A percentile compares a stretch with the other conserved stretches of the same genome.
Conservation (phyloP, 805 yeast species). For the Candida wancherniae region DNA sequence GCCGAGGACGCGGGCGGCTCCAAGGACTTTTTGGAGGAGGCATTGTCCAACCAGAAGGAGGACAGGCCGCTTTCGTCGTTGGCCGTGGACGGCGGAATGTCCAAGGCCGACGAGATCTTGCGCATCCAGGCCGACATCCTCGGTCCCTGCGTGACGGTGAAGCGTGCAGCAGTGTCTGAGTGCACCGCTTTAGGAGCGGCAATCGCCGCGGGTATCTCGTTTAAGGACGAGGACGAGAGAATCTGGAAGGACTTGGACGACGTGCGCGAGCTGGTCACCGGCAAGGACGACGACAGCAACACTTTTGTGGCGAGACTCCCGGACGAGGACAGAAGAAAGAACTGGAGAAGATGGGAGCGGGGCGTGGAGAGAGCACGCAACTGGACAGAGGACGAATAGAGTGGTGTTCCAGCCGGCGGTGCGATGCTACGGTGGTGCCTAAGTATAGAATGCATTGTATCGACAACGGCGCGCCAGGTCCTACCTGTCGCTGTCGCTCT, state of each 20-base stretch:
- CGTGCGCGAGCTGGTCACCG: constrained; percentile 42
- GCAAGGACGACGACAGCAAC: constrained; percentile 24
- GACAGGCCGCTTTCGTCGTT: constrained; percentile 45
- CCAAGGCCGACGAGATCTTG: constrained; percentile 84
- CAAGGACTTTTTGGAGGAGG: constrained; percentile 54
- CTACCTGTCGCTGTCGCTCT: constrained; percentile 16
- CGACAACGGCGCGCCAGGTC: too few relatives aligned
- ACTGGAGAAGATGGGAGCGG: constrained; percentile 76
- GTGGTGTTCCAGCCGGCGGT: too few relatives aligned
- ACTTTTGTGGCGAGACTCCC: constrained; percentile 41
- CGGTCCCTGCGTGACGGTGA: constrained; percentile 80
- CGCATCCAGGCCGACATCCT: constrained; percentile 90
- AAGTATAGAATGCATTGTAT: too few relatives aligned
- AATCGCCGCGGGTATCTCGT: constrained; percentile 81
- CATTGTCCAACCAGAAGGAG: constrained; percentile 41
- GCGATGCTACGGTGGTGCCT: too few relatives aligned
- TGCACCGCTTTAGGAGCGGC: constrained; percentile 97
- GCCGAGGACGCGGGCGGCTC: constrained; percentile 71
- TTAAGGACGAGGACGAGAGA: constrained; percentile 45
- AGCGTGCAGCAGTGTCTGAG: constrained; percentile 77
- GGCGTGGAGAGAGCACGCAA: constrained; percentile 79
- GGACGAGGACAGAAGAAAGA: constrained; percentile 53
- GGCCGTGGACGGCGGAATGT: constrained; percentile 95
- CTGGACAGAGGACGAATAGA: constrained; percentile 63
- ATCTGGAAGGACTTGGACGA: constrained; percentile 77